Evolutionary conservation across 2,329 filamentous ascomycete genomes (phyloP).

Genomic region (Mariannaea sp.): DNA sequence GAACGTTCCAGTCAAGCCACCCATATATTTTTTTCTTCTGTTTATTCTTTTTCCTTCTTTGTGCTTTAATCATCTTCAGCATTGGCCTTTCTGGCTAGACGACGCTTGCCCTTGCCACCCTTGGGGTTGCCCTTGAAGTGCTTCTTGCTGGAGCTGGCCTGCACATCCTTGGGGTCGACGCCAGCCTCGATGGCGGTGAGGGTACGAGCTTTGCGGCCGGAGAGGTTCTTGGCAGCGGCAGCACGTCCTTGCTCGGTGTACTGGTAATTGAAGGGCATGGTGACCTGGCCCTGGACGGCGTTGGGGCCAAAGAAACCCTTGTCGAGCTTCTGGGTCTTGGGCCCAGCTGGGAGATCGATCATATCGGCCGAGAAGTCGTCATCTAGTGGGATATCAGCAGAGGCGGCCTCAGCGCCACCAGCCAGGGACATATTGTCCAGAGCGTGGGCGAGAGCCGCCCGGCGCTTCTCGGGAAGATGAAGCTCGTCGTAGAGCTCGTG

Average conservation of each 20-base stretch:
- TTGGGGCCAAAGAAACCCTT: conserved; percentile 83
- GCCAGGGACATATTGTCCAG: conserved; percentile 53
- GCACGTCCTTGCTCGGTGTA: conserved; percentile 78
- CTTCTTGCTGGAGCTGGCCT: conserved; percentile 75
- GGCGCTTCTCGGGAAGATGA: conserved; percentile 82
- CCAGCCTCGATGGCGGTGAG: conserved; percentile 85
- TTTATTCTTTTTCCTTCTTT: conserved; percentile 39
- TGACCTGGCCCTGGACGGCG: conserved; percentile 68
- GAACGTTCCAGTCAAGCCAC: too few species aligned
- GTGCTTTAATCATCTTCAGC: conserved; percentile 29
- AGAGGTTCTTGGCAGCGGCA: conserved; percentile 66
- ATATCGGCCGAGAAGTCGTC: conserved; percentile 51
- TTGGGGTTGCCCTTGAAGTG: conserved; percentile 84
- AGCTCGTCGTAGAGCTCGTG: conserved; percentile 81
- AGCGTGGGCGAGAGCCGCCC: conserved; percentile 63
- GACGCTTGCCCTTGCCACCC: conserved; percentile 58
- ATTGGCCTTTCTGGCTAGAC: conserved; percentile 24
- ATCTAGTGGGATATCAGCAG: conserved; percentile 37
- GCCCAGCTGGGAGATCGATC: conserved; percentile 60
- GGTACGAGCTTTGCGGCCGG: conserved; percentile 79
- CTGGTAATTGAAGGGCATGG: conserved; percentile 85
- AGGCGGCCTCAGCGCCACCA: conserved; percentile 33
- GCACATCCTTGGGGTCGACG: conserved; percentile 79
- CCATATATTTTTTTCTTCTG: conserved; percentile 52
- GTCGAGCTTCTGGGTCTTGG: conserved; percentile 79